Evolutionary conservation across 2,329 filamentous ascomycete genomes (phyloP).

Genomic region (Parastagonospora nodorum): DNA sequence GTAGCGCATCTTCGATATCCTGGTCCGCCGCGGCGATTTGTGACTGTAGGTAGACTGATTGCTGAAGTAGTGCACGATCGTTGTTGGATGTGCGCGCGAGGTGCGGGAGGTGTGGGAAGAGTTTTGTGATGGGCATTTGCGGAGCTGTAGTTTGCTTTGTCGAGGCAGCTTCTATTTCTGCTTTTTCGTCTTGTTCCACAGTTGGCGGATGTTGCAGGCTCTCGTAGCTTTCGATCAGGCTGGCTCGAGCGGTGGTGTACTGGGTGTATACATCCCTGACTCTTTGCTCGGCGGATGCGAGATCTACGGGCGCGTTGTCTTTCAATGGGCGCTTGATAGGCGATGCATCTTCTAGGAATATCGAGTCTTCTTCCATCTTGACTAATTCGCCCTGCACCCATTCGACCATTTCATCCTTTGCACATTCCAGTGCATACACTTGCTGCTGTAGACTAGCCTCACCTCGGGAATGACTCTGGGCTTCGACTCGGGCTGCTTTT

Average conservation of each 20-base stretch:
- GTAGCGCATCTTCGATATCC: constrained; percentile 33
- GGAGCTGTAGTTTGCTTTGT: neutral
- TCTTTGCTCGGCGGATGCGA: constrained; percentile 25
- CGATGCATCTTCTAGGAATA: constrained; percentile 41
- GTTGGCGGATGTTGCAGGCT: constrained; percentile 20
- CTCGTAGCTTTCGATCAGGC: constrained; percentile 25
- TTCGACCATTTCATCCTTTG: constrained; percentile 55
- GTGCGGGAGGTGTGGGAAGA: constrained; percentile 38
- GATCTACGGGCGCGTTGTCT: constrained; percentile 10
- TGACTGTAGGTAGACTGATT: constrained; percentile 39
- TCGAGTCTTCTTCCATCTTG: constrained; percentile 46
- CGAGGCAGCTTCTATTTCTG: neutral
- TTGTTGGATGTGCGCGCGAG: constrained; percentile 29
- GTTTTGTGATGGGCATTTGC: constrained; percentile 21
- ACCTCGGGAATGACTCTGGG: constrained; percentile 7
- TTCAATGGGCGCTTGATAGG: constrained; percentile 31
- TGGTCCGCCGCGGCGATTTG: constrained; percentile 39
- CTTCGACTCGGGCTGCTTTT: constrained; percentile 24
- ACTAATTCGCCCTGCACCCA: constrained; percentile 58
- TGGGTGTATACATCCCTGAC: constrained; percentile 37
- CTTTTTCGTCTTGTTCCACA: neutral
- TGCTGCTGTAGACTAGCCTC: constrained; percentile 30
- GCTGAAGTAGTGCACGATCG: constrained; percentile 41
- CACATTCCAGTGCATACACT: constrained; percentile 49
- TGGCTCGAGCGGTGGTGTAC: constrained; percentile 34